Evolutionary conservation across 1,284 basidiomycete species (phyloP).

Genomic region (Ustilago nuda): DNA sequence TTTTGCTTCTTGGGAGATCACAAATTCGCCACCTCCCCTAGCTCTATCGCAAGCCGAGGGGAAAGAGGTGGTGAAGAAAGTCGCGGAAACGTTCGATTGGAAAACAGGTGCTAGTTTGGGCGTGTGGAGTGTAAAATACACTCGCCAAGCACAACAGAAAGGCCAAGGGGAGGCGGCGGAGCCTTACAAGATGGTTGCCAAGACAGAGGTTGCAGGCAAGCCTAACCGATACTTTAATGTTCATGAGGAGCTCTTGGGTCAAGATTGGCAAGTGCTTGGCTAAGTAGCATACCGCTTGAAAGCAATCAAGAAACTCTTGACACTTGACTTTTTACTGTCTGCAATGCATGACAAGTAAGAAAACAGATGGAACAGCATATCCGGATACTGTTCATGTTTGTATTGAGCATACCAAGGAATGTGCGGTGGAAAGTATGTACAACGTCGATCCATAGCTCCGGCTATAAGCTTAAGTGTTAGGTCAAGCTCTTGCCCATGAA

Average conservation of each 20-base stretch:
- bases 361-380: too few relatives aligned
- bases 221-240: conserved; percentile 80
- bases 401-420: too few relatives aligned
- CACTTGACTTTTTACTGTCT: not conserved
- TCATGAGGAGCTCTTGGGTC: conserved; percentile 79
- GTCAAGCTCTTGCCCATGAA: conserved; percentile 68
- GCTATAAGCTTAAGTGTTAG: not conserved
- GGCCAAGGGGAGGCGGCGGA: conserved; percentile 70
- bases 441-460: not conserved
- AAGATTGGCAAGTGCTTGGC: conserved; percentile 64
- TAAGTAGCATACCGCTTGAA: conserved; percentile 5
- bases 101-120: conserved; percentile 77
- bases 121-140: conserved; percentile 80
- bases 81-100: conserved; percentile 61
- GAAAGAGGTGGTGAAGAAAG: conserved; percentile 10
- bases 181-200: conserved; percentile 30
- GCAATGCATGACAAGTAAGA: not conserved
- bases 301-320: not conserved
- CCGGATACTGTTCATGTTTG: not conserved
- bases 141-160: conserved; percentile 74
- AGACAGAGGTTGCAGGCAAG: conserved; percentile 45
- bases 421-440: not conserved
- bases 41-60: not conserved
- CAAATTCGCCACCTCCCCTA: conserved; percentile 34
- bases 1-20: conserved; percentile 77